Evolutionary conservation across 768 basidiomycete genomes (phyloP), one percentile per base, ranked within the genome.

Genomic region (Amanita thiersii): DNA sequence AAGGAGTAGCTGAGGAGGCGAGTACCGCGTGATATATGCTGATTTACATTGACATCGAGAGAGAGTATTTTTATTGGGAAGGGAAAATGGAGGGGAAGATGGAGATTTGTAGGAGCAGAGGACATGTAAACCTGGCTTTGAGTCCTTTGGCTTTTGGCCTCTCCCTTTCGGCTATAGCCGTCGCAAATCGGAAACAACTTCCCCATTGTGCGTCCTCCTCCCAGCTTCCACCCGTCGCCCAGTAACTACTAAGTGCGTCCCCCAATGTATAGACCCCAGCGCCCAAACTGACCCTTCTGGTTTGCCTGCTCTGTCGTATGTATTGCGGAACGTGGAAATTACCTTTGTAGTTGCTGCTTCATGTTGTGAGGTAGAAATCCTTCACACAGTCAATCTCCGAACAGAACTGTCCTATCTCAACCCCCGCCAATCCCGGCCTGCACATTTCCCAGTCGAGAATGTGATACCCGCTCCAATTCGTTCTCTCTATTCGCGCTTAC

Each of bases 1-100:
- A 86, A 93, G 4, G 86, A 85, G 56, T 91, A 91, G 58, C 79
- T 86, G 52, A 97, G 70, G 24, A 97, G 74, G 49, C 80, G 78
- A 36, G 81, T 70, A 33, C 90, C 89, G 50, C 87, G 79, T 14
- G 69, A 55, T 26, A 98, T 67, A 10, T 63, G 39, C 2, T 66
- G 52, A 17, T 65, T 56, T 0, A 69, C 51, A 5, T 49, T 53
- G 4, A 72, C 72, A 52, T 82, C 77, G 47, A 91, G 65, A 12
- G 82, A 79, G 40, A 79, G 70, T 56, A 98, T 62, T 48, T 76
- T 86, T 55, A 98, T 75, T 40, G 93, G 93, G 67, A 79, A 98
- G 2, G 91, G 86, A 30, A 94, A 76, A n/a, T 66, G 63, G 19
- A 70, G 62, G 2, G 92, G 90, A 7, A 94, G 72, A 59, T 73